phyloP scores from a whole-genome alignment of 108 stramenopile species.

The Nitzschia palea region DNA sequence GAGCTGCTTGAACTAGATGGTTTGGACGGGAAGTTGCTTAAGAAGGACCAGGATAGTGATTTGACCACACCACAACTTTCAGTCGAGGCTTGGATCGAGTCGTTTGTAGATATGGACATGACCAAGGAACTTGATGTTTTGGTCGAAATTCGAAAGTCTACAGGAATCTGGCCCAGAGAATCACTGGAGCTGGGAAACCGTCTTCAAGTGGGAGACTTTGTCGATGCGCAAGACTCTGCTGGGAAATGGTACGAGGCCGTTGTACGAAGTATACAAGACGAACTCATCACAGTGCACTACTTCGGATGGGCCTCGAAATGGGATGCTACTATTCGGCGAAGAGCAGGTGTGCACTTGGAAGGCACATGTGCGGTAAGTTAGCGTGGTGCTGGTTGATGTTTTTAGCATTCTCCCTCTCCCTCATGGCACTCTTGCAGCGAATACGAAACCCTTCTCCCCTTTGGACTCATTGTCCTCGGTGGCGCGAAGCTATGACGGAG shows the following conservation, averaged over 20 bases:
- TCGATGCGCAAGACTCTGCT: conserved; percentile 77
- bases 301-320: conserved; percentile 77
- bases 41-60: conserved; percentile 8
- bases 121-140: conserved; percentile 44
- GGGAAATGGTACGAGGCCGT: conserved; percentile 82
- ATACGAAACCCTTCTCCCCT: conserved; percentile 58
- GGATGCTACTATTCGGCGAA: conserved; percentile 49
- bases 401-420: neutral
- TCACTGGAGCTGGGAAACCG: conserved; percentile 65
- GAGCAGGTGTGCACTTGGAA: neutral
- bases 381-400: no score
- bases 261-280: conserved; percentile 52
- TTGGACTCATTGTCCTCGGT: conserved; percentile 60
- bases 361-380: conserved; percentile 7
- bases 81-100: conserved; percentile 56
- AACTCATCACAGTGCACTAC: conserved; percentile 76
- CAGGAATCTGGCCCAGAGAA: conserved; percentile 53
- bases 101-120: neutral
- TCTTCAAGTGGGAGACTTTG: conserved; percentile 73
- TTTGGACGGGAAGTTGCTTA: conserved; percentile 28
- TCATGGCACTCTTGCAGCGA: conserved; percentile 4
- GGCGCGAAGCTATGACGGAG: conserved; percentile 58
- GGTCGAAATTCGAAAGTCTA: conserved; percentile 57
- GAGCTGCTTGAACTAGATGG: conserved; percentile 53
- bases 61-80: conserved; percentile 22